Percentiles rank a stretch among this genome's conserved stretches.
These are phyloP conservation scores for Silybum marianum DNA, from an alignment of 129 eudicot species.

Conservation along the genomic window DNA sequence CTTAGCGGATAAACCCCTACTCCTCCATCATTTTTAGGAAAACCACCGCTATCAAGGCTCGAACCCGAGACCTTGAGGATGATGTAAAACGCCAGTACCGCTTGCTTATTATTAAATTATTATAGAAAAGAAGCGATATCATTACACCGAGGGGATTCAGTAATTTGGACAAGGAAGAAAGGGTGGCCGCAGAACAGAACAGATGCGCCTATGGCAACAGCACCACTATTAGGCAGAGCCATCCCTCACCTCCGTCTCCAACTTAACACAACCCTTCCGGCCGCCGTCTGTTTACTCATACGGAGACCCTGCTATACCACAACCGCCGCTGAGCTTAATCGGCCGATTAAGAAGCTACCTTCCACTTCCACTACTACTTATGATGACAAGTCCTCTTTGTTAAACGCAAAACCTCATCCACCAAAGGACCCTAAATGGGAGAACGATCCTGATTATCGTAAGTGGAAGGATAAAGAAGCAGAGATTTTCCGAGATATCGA, in stretches of 20 bases:
- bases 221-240: conserved; percentile 49
- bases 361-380: conserved; percentile 12
- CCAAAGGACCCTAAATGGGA: conserved; percentile 41
- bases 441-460: conserved; percentile 56
- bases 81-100: no score
- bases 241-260: conserved; percentile 59
- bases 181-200: conserved; percentile 27
- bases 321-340: conserved; percentile 45
- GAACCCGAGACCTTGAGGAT: no score
- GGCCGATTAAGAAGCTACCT: conserved; percentile 38
- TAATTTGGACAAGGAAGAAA: conserved; percentile 8
- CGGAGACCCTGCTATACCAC: conserved; percentile 46
- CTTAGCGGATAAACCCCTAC: no score
- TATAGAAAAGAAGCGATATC: neutral
- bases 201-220: conserved; percentile 57
- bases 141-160: neutral
- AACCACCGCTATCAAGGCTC: no score
- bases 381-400: conserved; percentile 21
- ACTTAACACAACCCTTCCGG: conserved; percentile 35
- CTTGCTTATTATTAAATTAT: neutral
- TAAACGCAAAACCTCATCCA: conserved; percentile 17
- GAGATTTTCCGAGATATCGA: conserved; percentile 64
- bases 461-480: conserved; percentile 74
- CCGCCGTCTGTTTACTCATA: conserved; percentile 34
- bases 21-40: no score